Evolutionary conservation across 306 rosid species (phyloP).

Genomic region (Elaeagnus macrophylla): DNA sequence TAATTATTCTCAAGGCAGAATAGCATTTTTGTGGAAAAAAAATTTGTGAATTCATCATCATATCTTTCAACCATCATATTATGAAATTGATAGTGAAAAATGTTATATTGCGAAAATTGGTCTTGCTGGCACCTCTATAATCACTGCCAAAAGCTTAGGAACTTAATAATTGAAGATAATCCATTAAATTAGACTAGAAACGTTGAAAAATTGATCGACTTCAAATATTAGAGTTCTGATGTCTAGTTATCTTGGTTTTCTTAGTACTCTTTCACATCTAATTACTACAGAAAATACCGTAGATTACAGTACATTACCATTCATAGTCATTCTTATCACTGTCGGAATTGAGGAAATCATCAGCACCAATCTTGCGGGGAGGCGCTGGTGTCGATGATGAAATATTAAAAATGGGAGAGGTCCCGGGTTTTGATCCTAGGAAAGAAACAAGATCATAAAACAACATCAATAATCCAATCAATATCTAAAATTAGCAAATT

Average conservation of each 20-base stretch:
- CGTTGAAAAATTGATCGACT: too few species aligned
- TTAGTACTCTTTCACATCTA: not conserved
- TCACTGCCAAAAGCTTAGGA: too few species aligned
- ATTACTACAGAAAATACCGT: not conserved
- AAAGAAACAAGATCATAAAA: slow-evolving; percentile 14
- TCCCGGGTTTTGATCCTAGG: slow-evolving; percentile 46
- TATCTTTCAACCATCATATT: too few species aligned
- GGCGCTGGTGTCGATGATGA: slow-evolving; percentile 52
- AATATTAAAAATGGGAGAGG: slow-evolving; percentile 53
- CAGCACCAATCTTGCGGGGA: slow-evolving; percentile 49
- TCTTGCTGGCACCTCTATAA: too few species aligned
- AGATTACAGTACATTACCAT: slow-evolving; percentile 44
- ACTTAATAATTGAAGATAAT: too few species aligned
- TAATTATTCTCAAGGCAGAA: too few species aligned
- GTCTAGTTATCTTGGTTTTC: not conserved
- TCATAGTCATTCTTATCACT: slow-evolving; percentile 82
- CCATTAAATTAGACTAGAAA: too few species aligned
- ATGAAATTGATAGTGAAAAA: too few species aligned
- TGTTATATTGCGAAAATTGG: too few species aligned
- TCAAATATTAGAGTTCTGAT: too few species aligned
- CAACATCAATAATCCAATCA: not conserved
- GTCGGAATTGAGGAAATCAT: slow-evolving; percentile 73
- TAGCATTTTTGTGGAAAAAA: not conserved
- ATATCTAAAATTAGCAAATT: not conserved
- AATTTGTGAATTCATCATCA: not conserved